Conservation (phyloP, 192 early-diverging fungal genomes). For the Linnemannia hyalina region DNA sequence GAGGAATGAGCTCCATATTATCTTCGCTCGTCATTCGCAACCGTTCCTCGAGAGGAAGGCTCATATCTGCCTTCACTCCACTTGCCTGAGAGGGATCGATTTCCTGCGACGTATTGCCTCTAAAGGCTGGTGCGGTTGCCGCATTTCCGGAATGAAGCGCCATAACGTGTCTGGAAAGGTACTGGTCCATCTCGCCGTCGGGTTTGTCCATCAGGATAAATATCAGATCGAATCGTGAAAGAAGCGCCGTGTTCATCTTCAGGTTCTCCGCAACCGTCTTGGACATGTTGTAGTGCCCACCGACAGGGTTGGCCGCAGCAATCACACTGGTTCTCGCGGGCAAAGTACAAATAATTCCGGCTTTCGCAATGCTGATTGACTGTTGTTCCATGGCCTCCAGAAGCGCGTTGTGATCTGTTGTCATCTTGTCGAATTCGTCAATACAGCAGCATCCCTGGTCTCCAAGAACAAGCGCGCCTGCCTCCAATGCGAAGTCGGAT, state of each 20-base stretch:
- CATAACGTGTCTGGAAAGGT: slow-evolving; percentile 87
- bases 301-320: slow-evolving; percentile 90
- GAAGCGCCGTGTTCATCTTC: slow-evolving; percentile 78
- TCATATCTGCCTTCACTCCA: slow-evolving; percentile 19
- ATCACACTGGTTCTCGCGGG: slow-evolving; percentile 89
- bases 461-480: slow-evolving; percentile 85
- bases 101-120: slow-evolving; percentile 19
- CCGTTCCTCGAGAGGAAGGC: slow-evolving; percentile 38
- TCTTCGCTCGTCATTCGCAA: slow-evolving; percentile 67
- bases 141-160: slow-evolving; percentile 68
- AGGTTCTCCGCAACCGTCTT: slow-evolving; percentile 89
- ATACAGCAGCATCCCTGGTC: slow-evolving; percentile 92
- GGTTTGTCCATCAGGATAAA: slow-evolving; percentile 89
- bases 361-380: slow-evolving; percentile 88
- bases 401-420: slow-evolving; percentile 79
- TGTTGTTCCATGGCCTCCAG: slow-evolving; percentile 94
- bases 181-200: slow-evolving; percentile 82
- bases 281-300: slow-evolving; percentile 88
- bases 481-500: slow-evolving; percentile 46
- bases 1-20: slow-evolving; percentile 73
- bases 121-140: not conserved
- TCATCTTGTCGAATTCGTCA: slow-evolving; percentile 95
- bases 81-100: not conserved
- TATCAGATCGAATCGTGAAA: slow-evolving; percentile 87
- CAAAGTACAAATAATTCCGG: slow-evolving; percentile 86